Base-by-base conservation (phyloP, 2,329 filamentous ascomycete species). In the Dichotomopilus funicola region DNA sequence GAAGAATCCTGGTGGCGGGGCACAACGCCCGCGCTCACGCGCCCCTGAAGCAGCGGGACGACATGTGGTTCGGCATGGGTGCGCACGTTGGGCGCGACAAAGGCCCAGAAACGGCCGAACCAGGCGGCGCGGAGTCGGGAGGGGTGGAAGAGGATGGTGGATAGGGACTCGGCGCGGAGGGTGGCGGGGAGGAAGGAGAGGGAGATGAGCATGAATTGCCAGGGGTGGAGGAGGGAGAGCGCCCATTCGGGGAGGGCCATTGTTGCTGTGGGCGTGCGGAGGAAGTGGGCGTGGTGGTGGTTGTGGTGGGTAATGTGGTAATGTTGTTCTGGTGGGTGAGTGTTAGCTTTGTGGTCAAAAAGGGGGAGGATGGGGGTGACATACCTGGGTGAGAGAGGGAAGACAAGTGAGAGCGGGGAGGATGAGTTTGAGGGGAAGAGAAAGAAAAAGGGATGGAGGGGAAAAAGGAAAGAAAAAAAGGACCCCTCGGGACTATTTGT, bases 21-120 rank as follows among this genome's bases (percentile, higher is more conserved):
- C 66, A 71, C 58, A 40, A 27, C 12, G 37, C 78, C 79, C 11
- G 62, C 61, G 9, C 54, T 54, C 4, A 76, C 70, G 35, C 74
- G 72, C 10, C 80, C 80, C 55, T 79, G 72, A 2, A 86, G 73
- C 2, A 86, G 70, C 0, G 83, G 79, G 8, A 78, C 65, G 2
- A 86, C 78, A 34, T 68, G 68, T 0, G 63, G 63, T 38, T 71
- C 72, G 13, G 70, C 74, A 42, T 59, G 64, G n/a, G 68, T 59
- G 55, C 78, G 76, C 3, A 81, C 72, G 4, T 67, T 58, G 0
- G 83, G 81, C 0, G 82, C 82, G 45, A 75, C 73, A 53, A 65
- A 72, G 37, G 69, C 68, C 84, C 84, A 88, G 70, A 87, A 86
- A 42, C 70, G 69, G 51, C 75, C 75, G 68, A 87, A 88, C 79